Evolutionary conservation across 257 asterid species (phyloP), one percentile per base, ranked within the genome.

Genomic region (Leptodermis oblonga): DNA sequence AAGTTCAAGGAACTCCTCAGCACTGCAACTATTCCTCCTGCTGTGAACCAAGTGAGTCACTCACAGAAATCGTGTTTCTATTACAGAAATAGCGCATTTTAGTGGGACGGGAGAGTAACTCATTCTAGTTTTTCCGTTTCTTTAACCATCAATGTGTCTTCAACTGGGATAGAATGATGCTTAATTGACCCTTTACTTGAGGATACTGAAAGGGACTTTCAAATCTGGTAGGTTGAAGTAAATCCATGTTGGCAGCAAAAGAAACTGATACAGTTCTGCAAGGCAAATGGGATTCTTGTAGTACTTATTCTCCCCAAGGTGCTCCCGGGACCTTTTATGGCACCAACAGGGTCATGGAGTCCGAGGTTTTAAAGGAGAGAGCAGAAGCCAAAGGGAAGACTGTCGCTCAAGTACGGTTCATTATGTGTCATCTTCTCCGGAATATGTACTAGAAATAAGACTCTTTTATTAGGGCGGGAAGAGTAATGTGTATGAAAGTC

Each of bases 161-260:
- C 54, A 17, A n/a, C 30, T 9, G 17, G 41, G 54, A 30, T 25
- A 23, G 58, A 36, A 30, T 34, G 23, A 10, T 48, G 37, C 14
- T 10, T 17, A 37, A 33, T 41, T 22, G 51, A 14, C n/a, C 7
- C 71, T 20, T 23, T 68, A 30, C 30, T 39, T 23, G 7, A 18
- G 18, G 4, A n/a, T n/a, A n/a, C n/a, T n/a, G n/a, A n/a, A n/a
- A n/a, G n/a, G n/a, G n/a, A n/a, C n/a, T n/a, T n/a, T n/a, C n/a
- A n/a, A n/a, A n/a, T 14, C 59, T 11, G 3, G 14, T 33, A 89
- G 96, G 92, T 89, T 34, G 95, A 89, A 84, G 86, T 86, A 36
- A 87, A 79, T 74, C 95, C 92, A 23, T 86, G 90, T 79, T 87
- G 95, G 95, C 95, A 84, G 69, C 95, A 90, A 53, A 81, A 79